Conservation (phyloP, 495 filamentous ascomycete genomes). For the Hyaloscypha finlandica region DNA sequence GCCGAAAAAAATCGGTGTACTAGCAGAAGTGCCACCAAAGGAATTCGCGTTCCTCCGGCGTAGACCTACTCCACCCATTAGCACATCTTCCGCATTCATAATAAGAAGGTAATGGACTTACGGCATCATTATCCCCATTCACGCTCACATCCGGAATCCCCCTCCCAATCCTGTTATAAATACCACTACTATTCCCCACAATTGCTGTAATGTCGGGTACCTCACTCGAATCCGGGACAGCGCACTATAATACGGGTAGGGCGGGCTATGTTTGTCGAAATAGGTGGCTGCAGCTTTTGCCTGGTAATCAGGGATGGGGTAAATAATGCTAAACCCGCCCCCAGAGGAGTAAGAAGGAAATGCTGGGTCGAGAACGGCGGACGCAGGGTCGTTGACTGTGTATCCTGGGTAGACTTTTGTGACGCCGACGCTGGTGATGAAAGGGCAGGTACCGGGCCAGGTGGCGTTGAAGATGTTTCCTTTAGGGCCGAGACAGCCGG, state of each 20-base stretch:
- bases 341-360: constrained; percentile 41
- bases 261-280: constrained; percentile 47
- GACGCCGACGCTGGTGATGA: constrained; percentile 43
- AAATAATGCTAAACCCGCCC: constrained; percentile 71
- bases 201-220: constrained; percentile 50
- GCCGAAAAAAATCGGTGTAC: constrained; percentile 40
- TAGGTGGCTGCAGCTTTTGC: constrained; percentile 48
- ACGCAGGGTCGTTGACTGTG: constrained; percentile 35
- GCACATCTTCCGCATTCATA: background rate
- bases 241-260: constrained; percentile 39
- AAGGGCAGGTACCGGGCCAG: constrained; percentile 38
- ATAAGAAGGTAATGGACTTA: background rate
- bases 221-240: constrained; percentile 2
- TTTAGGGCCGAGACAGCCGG: constrained; percentile 16
- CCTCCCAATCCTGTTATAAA: constrained; percentile 44
- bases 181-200: constrained; percentile 41
- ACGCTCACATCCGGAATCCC: constrained; percentile 64
- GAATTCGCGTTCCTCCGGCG: constrained; percentile 39
- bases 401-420: constrained; percentile 34
- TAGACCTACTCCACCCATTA: constrained; percentile 32
- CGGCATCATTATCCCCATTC: constrained; percentile 56
- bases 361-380: constrained; percentile 31
- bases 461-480: constrained; percentile 6
- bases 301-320: constrained; percentile 60
- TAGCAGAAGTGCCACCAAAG: constrained; percentile 53